phyloP scores from a whole-genome alignment of 805 yeast genomes.

The Metschnikowia picachoensis region DNA sequence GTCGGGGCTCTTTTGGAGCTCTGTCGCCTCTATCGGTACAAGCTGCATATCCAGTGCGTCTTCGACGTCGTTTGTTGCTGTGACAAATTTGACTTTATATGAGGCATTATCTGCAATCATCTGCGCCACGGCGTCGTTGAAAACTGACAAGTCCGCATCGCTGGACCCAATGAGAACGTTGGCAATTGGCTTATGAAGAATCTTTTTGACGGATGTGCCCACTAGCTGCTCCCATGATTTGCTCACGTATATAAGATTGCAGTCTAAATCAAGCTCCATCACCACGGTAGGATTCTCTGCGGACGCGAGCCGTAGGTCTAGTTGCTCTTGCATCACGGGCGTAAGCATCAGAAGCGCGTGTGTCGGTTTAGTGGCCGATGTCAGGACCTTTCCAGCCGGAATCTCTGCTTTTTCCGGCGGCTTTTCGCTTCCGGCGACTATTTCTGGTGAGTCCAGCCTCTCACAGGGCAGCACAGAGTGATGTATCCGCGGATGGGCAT shows the following conservation, averaged over 20 bases:
- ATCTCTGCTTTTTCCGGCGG: background rate
- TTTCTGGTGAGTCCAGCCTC: slow-evolving; percentile 4
- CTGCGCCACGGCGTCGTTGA: slow-evolving; percentile 61
- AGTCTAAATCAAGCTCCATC: slow-evolving; percentile 76
- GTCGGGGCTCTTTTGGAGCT: background rate
- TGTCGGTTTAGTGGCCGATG: background rate
- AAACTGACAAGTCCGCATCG: slow-evolving; percentile 61
- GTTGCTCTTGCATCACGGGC: slow-evolving; percentile 37
- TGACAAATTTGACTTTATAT: slow-evolving; percentile 71
- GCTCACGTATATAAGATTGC: slow-evolving; percentile 71
- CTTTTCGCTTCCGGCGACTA: background rate
- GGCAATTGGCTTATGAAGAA: slow-evolving; percentile 55
- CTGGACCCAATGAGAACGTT: slow-evolving; percentile 60
- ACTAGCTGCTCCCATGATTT: slow-evolving; percentile 76
- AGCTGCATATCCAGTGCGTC: background rate
- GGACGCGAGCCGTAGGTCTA: slow-evolving; percentile 61
- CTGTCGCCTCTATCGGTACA: background rate
- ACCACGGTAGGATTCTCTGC: slow-evolving; percentile 71
- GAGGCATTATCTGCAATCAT: slow-evolving; percentile 74
- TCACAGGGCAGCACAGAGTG: slow-evolving; percentile 35
- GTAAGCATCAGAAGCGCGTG: slow-evolving; percentile 10
- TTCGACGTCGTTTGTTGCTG: slow-evolving; percentile 35
- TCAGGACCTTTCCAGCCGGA: background rate
- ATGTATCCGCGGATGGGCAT: slow-evolving; percentile 17
- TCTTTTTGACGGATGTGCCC: slow-evolving; percentile 57